Percentiles rank a stretch among this genome's conserved stretches.
Conservation (phyloP, 73 alveolate species). For the Blepharisma stoltei region DNA sequence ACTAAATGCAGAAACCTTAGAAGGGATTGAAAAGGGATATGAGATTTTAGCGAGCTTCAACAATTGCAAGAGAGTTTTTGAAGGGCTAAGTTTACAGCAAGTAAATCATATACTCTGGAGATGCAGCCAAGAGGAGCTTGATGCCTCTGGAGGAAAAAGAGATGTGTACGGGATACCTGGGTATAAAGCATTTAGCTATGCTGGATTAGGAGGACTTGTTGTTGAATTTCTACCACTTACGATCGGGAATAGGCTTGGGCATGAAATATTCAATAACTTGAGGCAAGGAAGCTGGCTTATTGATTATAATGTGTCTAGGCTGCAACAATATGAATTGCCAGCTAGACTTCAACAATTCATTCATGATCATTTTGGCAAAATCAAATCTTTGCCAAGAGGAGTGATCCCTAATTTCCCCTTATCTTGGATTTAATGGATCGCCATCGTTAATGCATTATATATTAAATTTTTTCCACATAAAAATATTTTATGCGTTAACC, state of each 20-base stretch:
- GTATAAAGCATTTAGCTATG: slow-evolving; percentile 44
- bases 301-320: slow-evolving; percentile 76
- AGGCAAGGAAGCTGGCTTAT: slow-evolving; percentile 94
- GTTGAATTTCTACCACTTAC: background rate
- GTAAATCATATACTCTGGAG: slow-evolving; percentile 48
- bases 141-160: slow-evolving; percentile 47
- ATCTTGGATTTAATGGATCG: no score
- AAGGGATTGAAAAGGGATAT: background rate
- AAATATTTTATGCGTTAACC: no score
- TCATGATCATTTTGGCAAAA: no score
- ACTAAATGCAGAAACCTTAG: background rate
- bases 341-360: no score
- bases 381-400: no score
- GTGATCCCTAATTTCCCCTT: no score
- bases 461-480: no score
- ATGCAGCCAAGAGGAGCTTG: slow-evolving; percentile 68
- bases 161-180: slow-evolving; percentile 61
- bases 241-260: no score
- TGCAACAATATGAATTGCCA: background rate
- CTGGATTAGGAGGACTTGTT: slow-evolving; percentile 46
- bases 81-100: slow-evolving; percentile 38
- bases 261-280: slow-evolving; percentile 56
- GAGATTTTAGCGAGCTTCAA: background rate
- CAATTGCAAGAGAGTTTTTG: slow-evolving; percentile 29
- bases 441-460: no score